These are phyloP conservation scores for Mortierella sp. DNA, from an alignment of 371 early-diverging fungal species.

Conservation along the genomic window DNA sequence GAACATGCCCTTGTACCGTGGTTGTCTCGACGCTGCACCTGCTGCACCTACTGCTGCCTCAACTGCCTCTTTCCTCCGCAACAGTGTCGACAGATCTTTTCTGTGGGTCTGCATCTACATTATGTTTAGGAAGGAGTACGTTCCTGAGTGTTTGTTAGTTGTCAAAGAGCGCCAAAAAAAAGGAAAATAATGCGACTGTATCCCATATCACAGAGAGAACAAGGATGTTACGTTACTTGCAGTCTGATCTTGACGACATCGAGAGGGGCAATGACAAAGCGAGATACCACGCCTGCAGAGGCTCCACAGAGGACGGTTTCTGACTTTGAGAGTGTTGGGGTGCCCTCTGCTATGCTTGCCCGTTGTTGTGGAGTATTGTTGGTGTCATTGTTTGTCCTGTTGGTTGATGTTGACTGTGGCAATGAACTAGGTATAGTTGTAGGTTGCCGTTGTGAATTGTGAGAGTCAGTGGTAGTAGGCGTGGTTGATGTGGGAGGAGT, in stretches of 20 bases:
- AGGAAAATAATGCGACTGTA: too few relatives aligned
- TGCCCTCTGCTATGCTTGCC: slow-evolving; percentile 43
- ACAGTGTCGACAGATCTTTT: slow-evolving; percentile 33
- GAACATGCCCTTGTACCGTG: slow-evolving; percentile 72
- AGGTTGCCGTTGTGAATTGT: not conserved
- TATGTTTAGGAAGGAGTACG: not conserved
- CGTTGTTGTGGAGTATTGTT: slow-evolving; percentile 1
- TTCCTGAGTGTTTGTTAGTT: not conserved
- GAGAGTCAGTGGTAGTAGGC: not conserved
- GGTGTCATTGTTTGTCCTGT: not conserved
- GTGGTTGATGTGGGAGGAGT: not conserved
- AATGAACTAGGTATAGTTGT: not conserved
- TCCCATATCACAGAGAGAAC: too few relatives aligned
- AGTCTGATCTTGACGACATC: slow-evolving; percentile 95
- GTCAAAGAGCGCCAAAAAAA: not conserved
- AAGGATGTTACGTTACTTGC: slow-evolving; percentile 62
- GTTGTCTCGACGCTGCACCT: slow-evolving; percentile 3
- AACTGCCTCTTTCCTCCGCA: slow-evolving; percentile 18
- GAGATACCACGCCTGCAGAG: slow-evolving; percentile 77
- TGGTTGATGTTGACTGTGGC: not conserved
- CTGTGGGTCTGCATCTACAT: slow-evolving; percentile 55
- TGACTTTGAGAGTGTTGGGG: slow-evolving; percentile 64
- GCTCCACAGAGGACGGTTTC: slow-evolving; percentile 79
- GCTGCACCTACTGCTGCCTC: not conserved
- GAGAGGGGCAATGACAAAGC: slow-evolving; percentile 87